Percentiles rank a stretch among this genome's conserved stretches.
Evolutionary conservation across 1,139 yeast genomes (phyloP).

Genomic region (Magnusiomyces ingens): DNA sequence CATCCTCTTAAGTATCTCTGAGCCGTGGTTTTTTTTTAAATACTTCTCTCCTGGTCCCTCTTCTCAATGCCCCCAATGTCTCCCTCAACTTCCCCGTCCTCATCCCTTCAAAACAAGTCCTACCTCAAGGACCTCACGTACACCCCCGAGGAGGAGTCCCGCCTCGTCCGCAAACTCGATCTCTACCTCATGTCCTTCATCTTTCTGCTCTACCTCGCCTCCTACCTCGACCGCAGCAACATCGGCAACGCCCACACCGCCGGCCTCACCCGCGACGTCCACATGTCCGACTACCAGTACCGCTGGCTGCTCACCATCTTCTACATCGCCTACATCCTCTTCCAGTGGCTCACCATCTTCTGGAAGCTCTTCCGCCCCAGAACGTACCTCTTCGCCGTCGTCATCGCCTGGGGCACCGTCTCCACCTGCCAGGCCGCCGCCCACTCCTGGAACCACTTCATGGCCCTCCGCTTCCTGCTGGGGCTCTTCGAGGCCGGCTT

Average conservation of each 20-base stretch:
- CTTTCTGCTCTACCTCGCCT: slow-evolving; percentile 23
- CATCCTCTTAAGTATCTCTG: too few relatives aligned
- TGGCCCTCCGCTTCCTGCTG: slow-evolving; percentile 48
- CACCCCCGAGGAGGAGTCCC: slow-evolving; percentile 18
- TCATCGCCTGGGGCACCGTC: slow-evolving; percentile 14
- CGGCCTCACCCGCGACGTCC: slow-evolving; percentile 44
- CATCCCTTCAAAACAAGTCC: too few relatives aligned
- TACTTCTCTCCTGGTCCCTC: too few relatives aligned
- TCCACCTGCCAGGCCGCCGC: slow-evolving; percentile 27
- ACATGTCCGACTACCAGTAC: slow-evolving; percentile 39
- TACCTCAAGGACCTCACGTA: slow-evolving; percentile 29
- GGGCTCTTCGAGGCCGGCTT: slow-evolving; percentile 57
- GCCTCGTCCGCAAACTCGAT: slow-evolving; percentile 21
- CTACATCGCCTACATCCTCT: slow-evolving; percentile 27
- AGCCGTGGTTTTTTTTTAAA: too few relatives aligned
- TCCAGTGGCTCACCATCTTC: slow-evolving; percentile 19
- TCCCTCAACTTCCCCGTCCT: too few relatives aligned
- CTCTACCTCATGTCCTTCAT: slow-evolving; percentile 22
- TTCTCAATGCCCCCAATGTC: too few relatives aligned
- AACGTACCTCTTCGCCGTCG: slow-evolving; percentile 13
- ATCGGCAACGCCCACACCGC: slow-evolving; percentile 47
- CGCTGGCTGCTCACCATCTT: slow-evolving; percentile 19
- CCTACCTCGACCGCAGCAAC: slow-evolving; percentile 40
- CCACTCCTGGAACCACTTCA: slow-evolving; percentile 44
- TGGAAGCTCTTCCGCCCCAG: slow-evolving; percentile 16